Evolutionary conservation across 2,329 filamentous ascomycete species (phyloP).

Genomic region (Monosporascus sp.): DNA sequence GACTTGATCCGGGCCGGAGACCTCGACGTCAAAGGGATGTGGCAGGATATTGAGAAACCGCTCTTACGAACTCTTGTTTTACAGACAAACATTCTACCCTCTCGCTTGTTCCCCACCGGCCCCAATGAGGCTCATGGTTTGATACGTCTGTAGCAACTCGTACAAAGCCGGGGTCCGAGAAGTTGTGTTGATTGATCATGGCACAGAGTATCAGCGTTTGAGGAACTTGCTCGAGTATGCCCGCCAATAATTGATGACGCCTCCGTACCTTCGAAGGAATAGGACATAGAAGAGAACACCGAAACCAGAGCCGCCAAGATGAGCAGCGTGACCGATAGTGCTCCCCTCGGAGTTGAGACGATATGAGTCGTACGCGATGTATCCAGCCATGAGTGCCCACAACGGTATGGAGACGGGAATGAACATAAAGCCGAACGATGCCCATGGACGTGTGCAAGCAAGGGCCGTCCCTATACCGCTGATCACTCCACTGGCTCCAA

Average conservation of each 20-base stretch:
- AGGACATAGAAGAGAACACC: constrained; percentile 14
- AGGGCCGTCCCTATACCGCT: constrained; percentile 14
- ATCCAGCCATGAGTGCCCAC: constrained; percentile 7
- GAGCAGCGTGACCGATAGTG: constrained; percentile 17
- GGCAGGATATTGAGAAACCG: no score
- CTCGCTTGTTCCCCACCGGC: background rate
- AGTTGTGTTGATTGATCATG: no score
- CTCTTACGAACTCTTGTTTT: background rate
- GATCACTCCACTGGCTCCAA: constrained; percentile 20
- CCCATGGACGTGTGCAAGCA: constrained; percentile 7
- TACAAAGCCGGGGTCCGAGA: no score
- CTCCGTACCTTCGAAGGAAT: background rate
- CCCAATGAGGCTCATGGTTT: no score
- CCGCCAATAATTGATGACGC: background rate
- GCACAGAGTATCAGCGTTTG: no score
- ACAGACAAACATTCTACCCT: background rate
- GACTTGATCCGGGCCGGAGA: no score
- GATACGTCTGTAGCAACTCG: no score
- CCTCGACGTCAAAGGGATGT: no score
- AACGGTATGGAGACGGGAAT: constrained; percentile 14
- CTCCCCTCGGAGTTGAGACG: constrained; percentile 5
- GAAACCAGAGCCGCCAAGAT: constrained; percentile 17
- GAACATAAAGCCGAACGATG: constrained; percentile 12
- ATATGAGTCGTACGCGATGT: constrained; percentile 15
- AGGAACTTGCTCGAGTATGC: background rate